A percentile compares a stretch with the other conserved stretches of the same genome.
Evolutionary conservation across 164 flowering plant genomes (phyloP).

Genomic region (Nelumbo lutea): DNA sequence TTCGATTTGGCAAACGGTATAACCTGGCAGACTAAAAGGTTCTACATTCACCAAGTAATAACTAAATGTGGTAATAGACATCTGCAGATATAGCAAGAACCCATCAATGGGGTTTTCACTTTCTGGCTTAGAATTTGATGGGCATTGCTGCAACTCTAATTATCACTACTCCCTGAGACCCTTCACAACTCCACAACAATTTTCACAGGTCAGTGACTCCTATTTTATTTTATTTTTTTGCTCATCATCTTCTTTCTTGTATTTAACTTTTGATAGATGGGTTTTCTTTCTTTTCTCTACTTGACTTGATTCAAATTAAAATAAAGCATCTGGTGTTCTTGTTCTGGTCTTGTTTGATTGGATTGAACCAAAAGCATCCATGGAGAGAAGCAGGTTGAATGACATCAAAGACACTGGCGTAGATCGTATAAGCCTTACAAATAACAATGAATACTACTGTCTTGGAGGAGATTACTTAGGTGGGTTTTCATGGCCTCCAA

Average conservation of each 20-base stretch:
- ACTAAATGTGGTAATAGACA: constrained; percentile 8
- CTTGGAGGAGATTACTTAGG: constrained; percentile 6
- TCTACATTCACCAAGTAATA: constrained; percentile 6
- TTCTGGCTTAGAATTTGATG: constrained; percentile 7
- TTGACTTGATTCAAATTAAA: not conserved
- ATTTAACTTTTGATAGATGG: constrained; percentile 3
- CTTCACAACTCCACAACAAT: constrained; percentile 3
- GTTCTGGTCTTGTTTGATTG: constrained; percentile 1
- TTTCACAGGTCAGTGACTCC: constrained; percentile 1
- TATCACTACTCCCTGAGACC: not conserved
- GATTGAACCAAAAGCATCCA: not conserved
- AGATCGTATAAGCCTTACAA: not conserved
- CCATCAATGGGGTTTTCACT: constrained; percentile 7
- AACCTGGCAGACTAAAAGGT: too few species aligned
- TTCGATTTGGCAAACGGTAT: too few species aligned
- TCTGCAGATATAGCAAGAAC: not conserved
- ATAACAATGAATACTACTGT: not conserved
- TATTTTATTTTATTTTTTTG: not conserved
- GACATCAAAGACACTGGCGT: not conserved
- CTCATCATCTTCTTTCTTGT: not conserved
- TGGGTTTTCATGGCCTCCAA: constrained; percentile 75
- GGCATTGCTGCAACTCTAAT: not conserved
- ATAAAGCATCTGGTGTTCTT: not conserved
- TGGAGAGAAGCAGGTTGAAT: constrained; percentile 7
- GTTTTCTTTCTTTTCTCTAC: constrained; percentile 6